These are phyloP conservation scores for Metschnikowia picachoensis DNA, from an alignment of 805 yeast genomes.

Conservation along the genomic window DNA sequence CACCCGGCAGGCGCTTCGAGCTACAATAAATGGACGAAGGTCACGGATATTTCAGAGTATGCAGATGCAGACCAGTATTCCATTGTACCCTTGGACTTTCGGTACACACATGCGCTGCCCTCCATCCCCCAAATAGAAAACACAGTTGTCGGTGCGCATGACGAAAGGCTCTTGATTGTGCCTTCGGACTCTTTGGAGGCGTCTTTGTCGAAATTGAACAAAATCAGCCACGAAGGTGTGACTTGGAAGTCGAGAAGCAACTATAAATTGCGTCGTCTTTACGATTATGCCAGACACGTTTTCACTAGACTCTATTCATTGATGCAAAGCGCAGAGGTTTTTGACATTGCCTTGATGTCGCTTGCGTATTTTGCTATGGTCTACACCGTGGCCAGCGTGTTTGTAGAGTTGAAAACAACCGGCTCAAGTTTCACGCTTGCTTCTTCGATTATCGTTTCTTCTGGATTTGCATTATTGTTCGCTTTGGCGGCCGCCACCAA, in stretches of 20 bases:
- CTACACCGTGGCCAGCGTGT: constrained; percentile 72
- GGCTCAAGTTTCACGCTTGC: constrained; percentile 91
- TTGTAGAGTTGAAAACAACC: constrained; percentile 65
- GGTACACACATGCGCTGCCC: constrained; percentile 35
- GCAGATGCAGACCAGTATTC: constrained; percentile 45
- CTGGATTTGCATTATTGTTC: constrained; percentile 77
- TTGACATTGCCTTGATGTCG: constrained; percentile 75
- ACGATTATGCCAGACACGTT: constrained; percentile 45
- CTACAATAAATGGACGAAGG: constrained; percentile 44
- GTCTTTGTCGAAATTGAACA: constrained; percentile 23
- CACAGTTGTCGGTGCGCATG: constrained; percentile 35
- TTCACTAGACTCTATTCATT: constrained; percentile 40
- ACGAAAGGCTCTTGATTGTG: constrained; percentile 42
- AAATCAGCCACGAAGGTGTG: constrained; percentile 39
- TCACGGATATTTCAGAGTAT: constrained; percentile 40
- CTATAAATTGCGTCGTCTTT: constrained; percentile 53
- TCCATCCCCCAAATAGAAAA: constrained; percentile 40
- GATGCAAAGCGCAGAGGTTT: constrained; percentile 72
- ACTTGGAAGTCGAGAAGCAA: constrained; percentile 60
- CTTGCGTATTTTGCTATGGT: constrained; percentile 85
- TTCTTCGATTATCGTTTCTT: constrained; percentile 70
- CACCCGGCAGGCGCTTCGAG: constrained; percentile 34
- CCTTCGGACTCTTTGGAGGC: constrained; percentile 26
- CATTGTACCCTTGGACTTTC: constrained; percentile 57
- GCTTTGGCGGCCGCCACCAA: constrained; percentile 62